These are phyloP conservation scores for Solanum aculeatissimum DNA, from an alignment of 305 asterid species.

Conservation along the genomic window DNA sequence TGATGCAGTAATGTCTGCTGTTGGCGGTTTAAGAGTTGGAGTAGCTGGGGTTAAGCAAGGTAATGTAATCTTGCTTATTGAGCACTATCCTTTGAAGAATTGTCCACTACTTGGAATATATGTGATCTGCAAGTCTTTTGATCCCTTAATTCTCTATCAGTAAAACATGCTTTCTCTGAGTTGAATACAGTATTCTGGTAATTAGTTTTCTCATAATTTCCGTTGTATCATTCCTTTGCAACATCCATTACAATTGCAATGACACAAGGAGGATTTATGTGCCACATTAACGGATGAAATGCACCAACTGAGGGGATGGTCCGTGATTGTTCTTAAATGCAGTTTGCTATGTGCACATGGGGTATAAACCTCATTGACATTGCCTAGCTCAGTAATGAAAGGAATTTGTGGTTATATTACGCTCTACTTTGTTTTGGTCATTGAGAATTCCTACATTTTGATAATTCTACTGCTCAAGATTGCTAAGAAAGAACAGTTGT, in stretches of 20 bases:
- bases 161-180: neutral
- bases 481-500: neutral
- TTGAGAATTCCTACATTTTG: neutral
- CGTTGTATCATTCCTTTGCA: neutral
- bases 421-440: neutral
- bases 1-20: conserved; percentile 89
- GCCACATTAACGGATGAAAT: neutral
- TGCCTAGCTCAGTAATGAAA: neutral
- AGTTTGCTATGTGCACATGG: neutral
- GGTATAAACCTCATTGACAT: neutral
- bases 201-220: neutral
- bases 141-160: neutral
- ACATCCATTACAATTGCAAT: neutral
- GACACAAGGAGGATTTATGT: neutral
- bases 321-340: neutral
- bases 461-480: neutral
- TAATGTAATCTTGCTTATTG: conserved; percentile 12
- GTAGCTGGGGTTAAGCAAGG: conserved; percentile 73
- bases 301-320: neutral
- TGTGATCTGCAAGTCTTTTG: neutral
- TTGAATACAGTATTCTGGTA: neutral
- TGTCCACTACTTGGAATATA: neutral
- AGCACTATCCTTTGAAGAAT: neutral
- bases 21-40: conserved; percentile 88
- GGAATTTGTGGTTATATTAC: neutral